A percentile compares a stretch with the other conserved stretches of the same genome.
Conservation (phyloP, 2,329 filamentous ascomycete species). For the Aspergillus costaricaensis region DNA sequence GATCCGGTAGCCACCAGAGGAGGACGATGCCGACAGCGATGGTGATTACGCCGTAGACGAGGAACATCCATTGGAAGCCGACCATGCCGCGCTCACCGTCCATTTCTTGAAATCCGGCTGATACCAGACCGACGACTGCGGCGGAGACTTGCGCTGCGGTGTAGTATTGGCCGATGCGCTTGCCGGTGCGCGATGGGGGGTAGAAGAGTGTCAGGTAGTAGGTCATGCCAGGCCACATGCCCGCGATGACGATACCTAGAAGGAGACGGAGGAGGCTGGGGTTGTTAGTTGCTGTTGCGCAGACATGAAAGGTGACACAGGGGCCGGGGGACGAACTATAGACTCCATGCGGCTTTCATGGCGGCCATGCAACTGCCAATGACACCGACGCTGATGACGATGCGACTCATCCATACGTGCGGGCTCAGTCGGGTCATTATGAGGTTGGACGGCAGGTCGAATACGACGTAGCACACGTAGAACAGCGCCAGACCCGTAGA, state of each 20-base stretch:
- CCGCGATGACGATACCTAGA: constrained; percentile 82
- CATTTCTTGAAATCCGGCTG: constrained; percentile 89
- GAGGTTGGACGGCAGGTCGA: constrained; percentile 85
- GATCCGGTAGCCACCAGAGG: constrained; percentile 89
- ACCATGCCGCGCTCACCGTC: constrained; percentile 74
- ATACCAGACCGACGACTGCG: constrained; percentile 84
- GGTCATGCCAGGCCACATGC: constrained; percentile 95
- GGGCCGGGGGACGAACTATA: constrained; percentile 61
- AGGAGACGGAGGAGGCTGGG: constrained; percentile 71
- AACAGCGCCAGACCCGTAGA: constrained; percentile 85
- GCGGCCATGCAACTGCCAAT: constrained; percentile 83
- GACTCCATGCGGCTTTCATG: constrained; percentile 78
- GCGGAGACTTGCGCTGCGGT: constrained; percentile 87
- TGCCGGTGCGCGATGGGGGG: constrained; percentile 80
- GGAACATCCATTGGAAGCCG: constrained; percentile 73
- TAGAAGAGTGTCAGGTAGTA: constrained; percentile 93
- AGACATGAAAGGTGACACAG: too few species aligned
- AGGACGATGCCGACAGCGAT: constrained; percentile 70
- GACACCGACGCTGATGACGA: constrained; percentile 82
- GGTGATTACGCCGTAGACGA: constrained; percentile 78
- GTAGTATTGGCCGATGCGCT: constrained; percentile 86
- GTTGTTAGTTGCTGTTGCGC: constrained; percentile 7
- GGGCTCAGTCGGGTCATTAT: constrained; percentile 84
- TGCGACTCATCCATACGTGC: constrained; percentile 87
- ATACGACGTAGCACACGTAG: constrained; percentile 89